Evolutionary conservation across 768 basidiomycete species (phyloP), one percentile per base, ranked within the genome.

Genomic region (Inosperma sp.): DNA sequence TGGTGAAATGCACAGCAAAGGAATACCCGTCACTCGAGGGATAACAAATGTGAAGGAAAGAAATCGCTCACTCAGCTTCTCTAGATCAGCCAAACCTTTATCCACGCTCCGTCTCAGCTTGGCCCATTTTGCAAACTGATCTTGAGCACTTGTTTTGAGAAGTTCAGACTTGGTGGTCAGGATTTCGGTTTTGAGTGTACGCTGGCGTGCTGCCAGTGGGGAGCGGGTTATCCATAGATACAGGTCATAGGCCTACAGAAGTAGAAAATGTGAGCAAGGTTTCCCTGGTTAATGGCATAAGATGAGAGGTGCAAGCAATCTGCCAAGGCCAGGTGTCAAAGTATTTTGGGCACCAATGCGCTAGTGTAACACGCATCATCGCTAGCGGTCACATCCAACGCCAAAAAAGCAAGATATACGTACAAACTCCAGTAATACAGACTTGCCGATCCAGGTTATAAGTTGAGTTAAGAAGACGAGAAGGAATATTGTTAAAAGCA

Each of bases 81-180:
- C 94, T 3, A 98, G 75, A 49, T 99, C 93, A 33, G 83, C 80
- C 14, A 96, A 68, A 16, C 87, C 90, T 68, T 95, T 97, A 72
- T 98, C 95, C 37, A 97, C 82, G 58, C 80, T 90, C 57, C 96
- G 71, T 59, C 88, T 73, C 63, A 98, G 71, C 71, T 93, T 93
- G 40, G 95, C 95, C 95, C 96, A 98, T 71, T 93, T 97, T 16
- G 93, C 91, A 65, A 99, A 99, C 62, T 98, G 90, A 63, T 97
- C 94, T 65, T 98, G 96, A 14, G 93, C 88, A 60, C 89, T 93
- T 27, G 93, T 98, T 64, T 83, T 83, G 55, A 86, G 67, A 3
- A 98, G 81, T 64, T 97, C 92, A 21, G 86, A 77, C 69, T 94
- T 94, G 30, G 82, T 85, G 23, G 71, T 66, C 36, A 97, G 74